Conservation (phyloP, 805 yeast species). For the Ogataea paradorogensis region DNA sequence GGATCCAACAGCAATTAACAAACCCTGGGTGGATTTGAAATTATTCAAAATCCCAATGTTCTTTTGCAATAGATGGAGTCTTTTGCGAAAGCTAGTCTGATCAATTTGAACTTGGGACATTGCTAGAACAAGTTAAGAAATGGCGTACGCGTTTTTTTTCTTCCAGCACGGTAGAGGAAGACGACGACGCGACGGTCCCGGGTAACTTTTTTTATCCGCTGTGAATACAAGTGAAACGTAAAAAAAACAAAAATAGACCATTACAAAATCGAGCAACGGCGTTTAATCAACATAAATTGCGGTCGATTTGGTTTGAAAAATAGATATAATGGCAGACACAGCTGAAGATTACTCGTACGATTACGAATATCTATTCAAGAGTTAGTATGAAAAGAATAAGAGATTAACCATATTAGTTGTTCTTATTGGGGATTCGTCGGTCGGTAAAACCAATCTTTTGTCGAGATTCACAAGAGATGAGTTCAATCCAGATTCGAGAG, state of each 20-base stretch:
- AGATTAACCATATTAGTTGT: slow-evolving; percentile 51
- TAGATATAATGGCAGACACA: slow-evolving; percentile 34
- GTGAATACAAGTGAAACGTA: slow-evolving; percentile 10
- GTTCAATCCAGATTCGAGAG: slow-evolving; percentile 88
- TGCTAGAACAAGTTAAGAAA: slow-evolving; percentile 2
- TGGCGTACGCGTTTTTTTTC: slow-evolving; percentile 10
- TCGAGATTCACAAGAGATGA: slow-evolving; percentile 95
- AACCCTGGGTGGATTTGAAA: slow-evolving; percentile 45
- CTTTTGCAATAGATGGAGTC: slow-evolving; percentile 45
- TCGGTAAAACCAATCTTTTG: slow-evolving; percentile 90
- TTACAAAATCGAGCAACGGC: not conserved
- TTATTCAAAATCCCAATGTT: slow-evolving; percentile 28
- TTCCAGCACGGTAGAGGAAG: not conserved
- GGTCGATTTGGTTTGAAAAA: slow-evolving; percentile 7
- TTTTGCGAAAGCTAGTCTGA: slow-evolving; percentile 47
- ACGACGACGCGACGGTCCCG: slow-evolving; percentile 13
- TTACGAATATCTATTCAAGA: slow-evolving; percentile 89
- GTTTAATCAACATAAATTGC: not conserved
- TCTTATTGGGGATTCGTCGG: slow-evolving; percentile 95
- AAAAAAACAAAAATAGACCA: slow-evolving; percentile 7
- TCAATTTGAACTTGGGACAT: slow-evolving; percentile 65
- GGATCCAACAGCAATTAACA: slow-evolving; percentile 77
- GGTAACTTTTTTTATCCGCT: slow-evolving; percentile 10
- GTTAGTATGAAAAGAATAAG: slow-evolving; percentile 32
- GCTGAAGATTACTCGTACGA: slow-evolving; percentile 73